Evolutionary conservation across 2,329 filamentous ascomycete genomes (phyloP).

Genomic region (Thelonectria blattea): DNA sequence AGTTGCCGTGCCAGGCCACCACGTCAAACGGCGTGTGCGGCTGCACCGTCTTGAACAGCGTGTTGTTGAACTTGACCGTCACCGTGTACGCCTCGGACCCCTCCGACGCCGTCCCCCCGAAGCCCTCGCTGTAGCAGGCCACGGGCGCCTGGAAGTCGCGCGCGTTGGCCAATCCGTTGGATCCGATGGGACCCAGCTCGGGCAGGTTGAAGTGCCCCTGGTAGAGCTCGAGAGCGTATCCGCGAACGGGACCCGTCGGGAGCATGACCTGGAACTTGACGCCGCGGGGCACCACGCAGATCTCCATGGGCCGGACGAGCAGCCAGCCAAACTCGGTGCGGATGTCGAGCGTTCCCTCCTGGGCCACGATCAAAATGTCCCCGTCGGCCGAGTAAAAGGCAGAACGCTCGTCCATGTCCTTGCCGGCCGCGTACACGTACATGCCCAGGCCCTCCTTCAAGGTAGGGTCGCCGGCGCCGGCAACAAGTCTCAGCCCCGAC

Average conservation of each 20-base stretch:
- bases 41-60: conserved; percentile 69
- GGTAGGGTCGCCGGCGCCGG: conserved; percentile 79
- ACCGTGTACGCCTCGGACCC: conserved; percentile 53
- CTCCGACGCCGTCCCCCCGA: conserved; percentile 47
- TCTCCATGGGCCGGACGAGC: conserved; percentile 79
- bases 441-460: conserved; percentile 82
- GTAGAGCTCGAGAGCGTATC: conserved; percentile 79
- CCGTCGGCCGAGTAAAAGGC: conserved; percentile 88
- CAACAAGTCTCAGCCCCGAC: conserved; percentile 70
- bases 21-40: conserved; percentile 78
- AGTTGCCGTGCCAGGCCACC: conserved; percentile 81
- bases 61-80: conserved; percentile 70
- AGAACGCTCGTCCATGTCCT: conserved; percentile 74
- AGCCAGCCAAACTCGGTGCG: conserved; percentile 78
- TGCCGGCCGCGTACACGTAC: conserved; percentile 79
- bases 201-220: conserved; percentile 75
- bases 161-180: conserved; percentile 75
- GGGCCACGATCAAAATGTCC: conserved; percentile 77
- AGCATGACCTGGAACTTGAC: conserved; percentile 76
- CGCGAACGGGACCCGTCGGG: conserved; percentile 65
- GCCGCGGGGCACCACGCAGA: conserved; percentile 76
- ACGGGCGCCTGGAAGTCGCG: conserved; percentile 78
- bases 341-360: conserved; percentile 76
- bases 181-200: conserved; percentile 75
- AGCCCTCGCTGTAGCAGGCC: conserved; percentile 71